These are phyloP conservation scores for Boletus insuetus DNA, from an alignment of 768 basidiomycete genomes.

Conservation along the genomic window DNA sequence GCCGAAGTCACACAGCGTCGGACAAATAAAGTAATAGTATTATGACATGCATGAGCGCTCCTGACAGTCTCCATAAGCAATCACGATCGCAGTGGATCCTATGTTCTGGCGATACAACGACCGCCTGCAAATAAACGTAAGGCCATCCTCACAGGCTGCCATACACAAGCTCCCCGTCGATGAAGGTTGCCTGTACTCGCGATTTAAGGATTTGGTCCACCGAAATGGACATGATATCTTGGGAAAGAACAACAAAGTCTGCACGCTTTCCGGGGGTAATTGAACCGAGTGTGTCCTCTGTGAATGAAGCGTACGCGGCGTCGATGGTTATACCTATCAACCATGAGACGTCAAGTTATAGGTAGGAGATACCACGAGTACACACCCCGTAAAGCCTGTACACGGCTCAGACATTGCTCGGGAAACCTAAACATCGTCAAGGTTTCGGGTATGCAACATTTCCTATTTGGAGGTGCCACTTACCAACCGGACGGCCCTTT, in stretches of 20 bases:
- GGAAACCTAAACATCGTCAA: slow-evolving; percentile 60
- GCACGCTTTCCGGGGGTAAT: slow-evolving; percentile 76
- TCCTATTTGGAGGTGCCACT: slow-evolving; percentile 15
- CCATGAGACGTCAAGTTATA: neutral
- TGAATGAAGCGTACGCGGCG: slow-evolving; percentile 85
- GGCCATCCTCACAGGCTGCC: slow-evolving; percentile 34
- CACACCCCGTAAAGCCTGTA: slow-evolving; percentile 74
- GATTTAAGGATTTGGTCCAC: slow-evolving; percentile 59
- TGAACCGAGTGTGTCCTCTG: slow-evolving; percentile 69
- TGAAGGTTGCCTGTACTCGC: slow-evolving; percentile 68
- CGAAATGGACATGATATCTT: slow-evolving; percentile 74
- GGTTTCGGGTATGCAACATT: no score
- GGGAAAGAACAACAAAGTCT: slow-evolving; percentile 82
- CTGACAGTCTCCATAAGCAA: no score
- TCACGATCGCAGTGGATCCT: neutral
- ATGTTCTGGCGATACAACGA: neutral
- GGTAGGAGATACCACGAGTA: neutral
- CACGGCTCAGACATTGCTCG: slow-evolving; percentile 68
- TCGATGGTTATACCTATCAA: slow-evolving; percentile 53
- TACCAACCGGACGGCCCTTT: slow-evolving; percentile 81
- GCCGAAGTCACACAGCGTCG: slow-evolving; percentile 1
- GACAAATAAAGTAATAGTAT: no score
- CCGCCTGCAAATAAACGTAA: neutral
- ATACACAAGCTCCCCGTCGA: slow-evolving; percentile 63
- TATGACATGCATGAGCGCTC: no score